Evolutionary conservation across 257 asterid genomes (phyloP).

Genomic region (Penstemon barbatus): DNA sequence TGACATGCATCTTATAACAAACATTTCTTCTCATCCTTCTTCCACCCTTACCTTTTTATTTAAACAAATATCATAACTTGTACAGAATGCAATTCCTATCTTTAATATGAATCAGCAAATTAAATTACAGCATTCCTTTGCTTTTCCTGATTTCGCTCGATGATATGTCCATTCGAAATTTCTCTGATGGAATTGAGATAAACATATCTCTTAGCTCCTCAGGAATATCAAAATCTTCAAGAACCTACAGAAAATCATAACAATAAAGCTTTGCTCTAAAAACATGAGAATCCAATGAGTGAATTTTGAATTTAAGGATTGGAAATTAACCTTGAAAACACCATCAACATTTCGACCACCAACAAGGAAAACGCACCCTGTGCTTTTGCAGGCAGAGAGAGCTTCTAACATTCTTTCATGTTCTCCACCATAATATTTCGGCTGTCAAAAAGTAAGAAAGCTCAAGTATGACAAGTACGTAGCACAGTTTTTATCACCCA

Average conservation of each 20-base stretch:
- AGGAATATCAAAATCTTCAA: slow-evolving; percentile 78
- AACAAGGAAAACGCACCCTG: slow-evolving; percentile 85
- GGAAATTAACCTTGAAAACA: slow-evolving; percentile 60
- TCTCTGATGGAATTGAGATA: slow-evolving; percentile 70
- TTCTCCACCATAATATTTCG: slow-evolving; percentile 79
- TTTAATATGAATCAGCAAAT: slow-evolving; percentile 1
- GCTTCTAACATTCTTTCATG: slow-evolving; percentile 68
- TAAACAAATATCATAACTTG: background rate
- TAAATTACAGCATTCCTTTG: slow-evolving; percentile 36
- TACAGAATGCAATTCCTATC: background rate
- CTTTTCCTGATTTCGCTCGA: slow-evolving; percentile 75
- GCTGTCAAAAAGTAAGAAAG: slow-evolving; percentile 49
- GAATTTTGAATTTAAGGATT: background rate
- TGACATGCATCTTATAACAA: background rate
- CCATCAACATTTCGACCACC: slow-evolving; percentile 77
- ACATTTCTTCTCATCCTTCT: background rate
- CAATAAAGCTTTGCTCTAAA: slow-evolving; percentile 10
- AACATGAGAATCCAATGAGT: background rate
- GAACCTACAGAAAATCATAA: slow-evolving; percentile 52
- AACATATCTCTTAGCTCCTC: slow-evolving; percentile 72
- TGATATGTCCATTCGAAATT: slow-evolving; percentile 78
- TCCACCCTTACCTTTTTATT: background rate
- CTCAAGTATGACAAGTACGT: background rate
- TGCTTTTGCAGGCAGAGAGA: slow-evolving; percentile 73
- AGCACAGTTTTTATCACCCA: background rate